Evolutionary conservation across 306 rosid species (phyloP), one percentile per base, ranked within the genome.

Genomic region (Alnus glutinosa): DNA sequence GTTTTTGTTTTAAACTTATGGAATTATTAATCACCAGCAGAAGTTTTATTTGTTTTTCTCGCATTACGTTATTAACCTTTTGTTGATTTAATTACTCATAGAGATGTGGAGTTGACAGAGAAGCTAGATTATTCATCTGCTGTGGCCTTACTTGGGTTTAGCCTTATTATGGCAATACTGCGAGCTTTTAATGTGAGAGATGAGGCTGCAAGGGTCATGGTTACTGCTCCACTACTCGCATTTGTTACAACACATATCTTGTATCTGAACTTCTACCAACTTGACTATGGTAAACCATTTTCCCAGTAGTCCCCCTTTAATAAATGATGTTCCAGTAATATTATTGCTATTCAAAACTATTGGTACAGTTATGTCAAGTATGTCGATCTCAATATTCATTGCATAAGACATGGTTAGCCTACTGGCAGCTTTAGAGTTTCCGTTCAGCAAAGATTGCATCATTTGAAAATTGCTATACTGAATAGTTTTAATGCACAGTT

Each of bases 91-190:
- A 39, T 81, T 77, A 70, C 73, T 67, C 84, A 91, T 82, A 95
- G 98, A 83, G 92, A 91, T 77, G 97, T 95, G 88, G 98, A 91
- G 83, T 84, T 91, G 83, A 95, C 97, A 52, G 93, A 95, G 92
- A 95, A 90, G 92, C 87, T 93, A 79, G 89, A 95, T 79, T 86
- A 57, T 55, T 93, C 97, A 78, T 95, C 98, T 79, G 92, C 94
- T 76, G 99, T 89, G 75, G 97, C 98, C 81, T 87, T 93, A 55
- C 86, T 91, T 61, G 99, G 98, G 73, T 90, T 84, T 80, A 79
- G 92, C 80, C 98, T 95, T 79, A 84, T 93, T 79, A 77, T 90
- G n/a, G 73, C 96, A 12, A 82, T 89, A 73, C 37, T 91, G 74
- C 87, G 98, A 79, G 87, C 91, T 82, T 89, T 93, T 85, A 82